phyloP scores from a whole-genome alignment of 805 yeast genomes.

The Candida maris region DNA sequence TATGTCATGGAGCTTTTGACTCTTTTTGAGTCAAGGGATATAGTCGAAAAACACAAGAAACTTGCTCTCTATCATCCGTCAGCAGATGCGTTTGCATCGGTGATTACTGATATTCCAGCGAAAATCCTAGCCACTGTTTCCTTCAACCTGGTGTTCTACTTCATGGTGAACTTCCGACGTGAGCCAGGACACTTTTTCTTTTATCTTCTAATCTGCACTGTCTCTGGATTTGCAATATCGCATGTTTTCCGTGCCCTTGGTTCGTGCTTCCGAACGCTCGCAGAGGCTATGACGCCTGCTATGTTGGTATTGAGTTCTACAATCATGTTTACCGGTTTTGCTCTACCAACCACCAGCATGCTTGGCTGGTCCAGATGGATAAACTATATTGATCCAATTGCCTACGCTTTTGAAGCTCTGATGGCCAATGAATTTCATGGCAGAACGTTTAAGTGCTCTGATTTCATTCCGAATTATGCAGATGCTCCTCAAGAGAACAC shows the following conservation, averaged over 20 bases:
- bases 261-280: slow-evolving; percentile 41
- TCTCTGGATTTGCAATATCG: slow-evolving; percentile 47
- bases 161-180: slow-evolving; percentile 49
- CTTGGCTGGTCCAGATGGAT: slow-evolving; percentile 62
- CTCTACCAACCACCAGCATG: slow-evolving; percentile 52
- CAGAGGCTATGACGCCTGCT: slow-evolving; percentile 57
- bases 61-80: slow-evolving; percentile 54
- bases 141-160: slow-evolving; percentile 48
- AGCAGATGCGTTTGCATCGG: slow-evolving; percentile 58
- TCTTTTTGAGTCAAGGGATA: slow-evolving; percentile 49
- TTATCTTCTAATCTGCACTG: slow-evolving; percentile 39
- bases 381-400: slow-evolving; percentile 44
- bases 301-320: slow-evolving; percentile 45
- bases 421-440: slow-evolving; percentile 54
- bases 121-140: slow-evolving; percentile 40
- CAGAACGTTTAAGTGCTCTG: slow-evolving; percentile 42
- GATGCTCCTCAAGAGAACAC: slow-evolving; percentile 35
- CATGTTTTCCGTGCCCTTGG: slow-evolving; percentile 52
- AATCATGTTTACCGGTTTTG: slow-evolving; percentile 57
- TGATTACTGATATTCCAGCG: slow-evolving; percentile 51
- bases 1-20: slow-evolving; percentile 55
- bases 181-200: slow-evolving; percentile 52
- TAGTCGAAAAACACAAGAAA: slow-evolving; percentile 54
- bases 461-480: slow-evolving; percentile 44
- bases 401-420: slow-evolving; percentile 49